phyloP scores from a whole-genome alignment of 768 basidiomycete genomes.

The Tylopilus sp. region DNA sequence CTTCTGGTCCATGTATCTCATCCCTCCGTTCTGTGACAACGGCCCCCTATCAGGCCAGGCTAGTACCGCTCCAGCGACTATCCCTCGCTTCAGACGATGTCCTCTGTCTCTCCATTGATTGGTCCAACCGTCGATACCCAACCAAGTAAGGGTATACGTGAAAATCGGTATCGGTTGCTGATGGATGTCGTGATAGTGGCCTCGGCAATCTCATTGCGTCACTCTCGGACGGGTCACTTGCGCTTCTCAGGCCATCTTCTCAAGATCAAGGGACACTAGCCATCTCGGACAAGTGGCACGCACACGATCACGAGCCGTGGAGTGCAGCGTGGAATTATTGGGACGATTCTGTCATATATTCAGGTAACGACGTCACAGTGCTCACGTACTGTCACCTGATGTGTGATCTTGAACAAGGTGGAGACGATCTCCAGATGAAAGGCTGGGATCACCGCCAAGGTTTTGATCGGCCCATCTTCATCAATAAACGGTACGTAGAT shows the following conservation, averaged over 20 bases:
- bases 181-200: slow-evolving; percentile 32
- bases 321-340: slow-evolving; percentile 88
- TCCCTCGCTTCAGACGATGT: slow-evolving; percentile 50
- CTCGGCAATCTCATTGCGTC: slow-evolving; percentile 71
- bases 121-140: slow-evolving; percentile 69
- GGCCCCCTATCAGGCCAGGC: slow-evolving; percentile 32
- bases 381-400: background rate
- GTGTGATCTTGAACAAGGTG: slow-evolving; percentile 50
- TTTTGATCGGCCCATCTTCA: slow-evolving; percentile 53
- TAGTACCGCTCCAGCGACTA: slow-evolving; percentile 42
- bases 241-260: slow-evolving; percentile 53
- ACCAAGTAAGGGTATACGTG: slow-evolving; percentile 38
- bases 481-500: slow-evolving; percentile 62
- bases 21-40: background rate
- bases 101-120: slow-evolving; percentile 90
- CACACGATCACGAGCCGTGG: slow-evolving; percentile 95
- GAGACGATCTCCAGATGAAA: slow-evolving; percentile 89
- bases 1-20: background rate
- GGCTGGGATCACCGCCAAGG: slow-evolving; percentile 84
- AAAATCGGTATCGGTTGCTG: background rate
- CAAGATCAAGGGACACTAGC: slow-evolving; percentile 39
- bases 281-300: slow-evolving; percentile 66
- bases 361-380: slow-evolving; percentile 49
- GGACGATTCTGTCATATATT: slow-evolving; percentile 76
- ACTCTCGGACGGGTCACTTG: slow-evolving; percentile 73